Percentiles rank a stretch among this genome's conserved stretches.
Evolutionary conservation across 2,329 filamentous ascomycete genomes (phyloP).

Genomic region (Colletotrichum gigasporum): DNA sequence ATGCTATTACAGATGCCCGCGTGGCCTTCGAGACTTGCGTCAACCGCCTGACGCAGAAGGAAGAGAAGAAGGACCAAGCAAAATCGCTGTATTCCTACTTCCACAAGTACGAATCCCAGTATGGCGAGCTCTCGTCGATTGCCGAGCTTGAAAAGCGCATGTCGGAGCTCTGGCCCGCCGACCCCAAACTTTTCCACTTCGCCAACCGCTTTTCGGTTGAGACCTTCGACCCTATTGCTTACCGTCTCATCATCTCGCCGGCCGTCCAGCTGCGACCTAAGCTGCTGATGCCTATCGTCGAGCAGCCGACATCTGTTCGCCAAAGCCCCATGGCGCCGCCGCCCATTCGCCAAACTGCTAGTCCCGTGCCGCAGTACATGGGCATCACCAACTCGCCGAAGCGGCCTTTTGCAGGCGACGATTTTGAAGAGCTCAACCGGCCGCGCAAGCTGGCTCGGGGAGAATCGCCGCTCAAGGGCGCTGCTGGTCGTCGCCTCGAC

Average conservation of each 20-base stretch:
- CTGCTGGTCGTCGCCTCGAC: conserved; percentile 84
- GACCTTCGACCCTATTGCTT: conserved; percentile 82
- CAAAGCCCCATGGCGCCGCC: conserved; percentile 53
- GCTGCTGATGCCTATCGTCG: conserved; percentile 62
- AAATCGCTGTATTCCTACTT: conserved; percentile 91
- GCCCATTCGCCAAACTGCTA: conserved; percentile 42
- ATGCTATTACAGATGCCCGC: conserved; percentile 75
- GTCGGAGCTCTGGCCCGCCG: conserved; percentile 91
- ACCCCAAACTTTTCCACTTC: conserved; percentile 80
- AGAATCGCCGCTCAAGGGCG: conserved; percentile 93
- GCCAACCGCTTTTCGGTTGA: conserved; percentile 77
- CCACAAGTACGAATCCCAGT: conserved; percentile 94
- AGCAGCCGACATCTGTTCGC: conserved; percentile 56
- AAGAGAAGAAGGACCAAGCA: conserved; percentile 77
- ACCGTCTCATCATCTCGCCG: conserved; percentile 86
- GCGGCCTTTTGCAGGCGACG: conserved; percentile 71
- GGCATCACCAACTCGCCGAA: conserved; percentile 65
- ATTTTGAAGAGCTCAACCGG: conserved; percentile 76
- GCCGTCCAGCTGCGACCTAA: conserved; percentile 78
- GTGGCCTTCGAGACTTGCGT: conserved; percentile 97
- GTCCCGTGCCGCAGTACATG: conserved; percentile 59
- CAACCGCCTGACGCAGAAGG: conserved; percentile 80
- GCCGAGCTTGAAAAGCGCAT: conserved; percentile 91
- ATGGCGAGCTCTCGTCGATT: conserved; percentile 91
- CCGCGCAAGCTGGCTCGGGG: conserved; percentile 88